These are phyloP conservation scores for Diaporthe destruens DNA, from an alignment of 2,329 filamentous ascomycete species.

Conservation along the genomic window DNA sequence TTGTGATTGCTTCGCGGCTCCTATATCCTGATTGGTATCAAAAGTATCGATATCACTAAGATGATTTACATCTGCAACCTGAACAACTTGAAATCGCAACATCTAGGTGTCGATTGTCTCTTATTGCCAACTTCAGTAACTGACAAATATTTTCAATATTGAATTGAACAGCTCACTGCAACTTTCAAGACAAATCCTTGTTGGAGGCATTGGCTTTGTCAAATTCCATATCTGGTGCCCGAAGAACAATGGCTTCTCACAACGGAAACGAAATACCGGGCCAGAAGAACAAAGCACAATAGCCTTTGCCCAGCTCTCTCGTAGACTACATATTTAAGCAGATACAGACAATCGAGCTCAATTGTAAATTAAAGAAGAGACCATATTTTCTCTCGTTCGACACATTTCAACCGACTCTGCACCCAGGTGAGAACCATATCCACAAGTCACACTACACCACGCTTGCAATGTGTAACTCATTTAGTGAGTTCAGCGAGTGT, in stretches of 20 bases:
- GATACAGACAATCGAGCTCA: no score
- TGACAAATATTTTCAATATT: background rate
- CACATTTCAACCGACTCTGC: background rate
- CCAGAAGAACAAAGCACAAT: slow-evolving; percentile 1
- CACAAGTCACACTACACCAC: background rate
- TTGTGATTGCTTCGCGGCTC: no score
- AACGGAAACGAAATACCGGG: background rate
- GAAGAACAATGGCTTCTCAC: background rate
- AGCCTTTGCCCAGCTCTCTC: background rate
- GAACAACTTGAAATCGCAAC: background rate
- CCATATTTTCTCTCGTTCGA: no score
- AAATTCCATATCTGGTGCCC: no score
- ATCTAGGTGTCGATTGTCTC: background rate
- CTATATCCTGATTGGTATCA: no score
- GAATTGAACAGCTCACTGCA: background rate
- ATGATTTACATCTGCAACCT: background rate
- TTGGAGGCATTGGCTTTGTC: background rate
- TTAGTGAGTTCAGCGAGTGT: slow-evolving; percentile 21
- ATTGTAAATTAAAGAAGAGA: background rate
- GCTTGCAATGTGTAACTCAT: background rate
- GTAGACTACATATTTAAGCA: background rate
- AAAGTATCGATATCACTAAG: no score
- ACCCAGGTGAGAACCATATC: no score
- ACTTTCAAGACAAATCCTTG: background rate
- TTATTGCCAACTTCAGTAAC: background rate